Conservation (phyloP, 257 asterid genomes). For the Linaria vulgaris region DNA sequence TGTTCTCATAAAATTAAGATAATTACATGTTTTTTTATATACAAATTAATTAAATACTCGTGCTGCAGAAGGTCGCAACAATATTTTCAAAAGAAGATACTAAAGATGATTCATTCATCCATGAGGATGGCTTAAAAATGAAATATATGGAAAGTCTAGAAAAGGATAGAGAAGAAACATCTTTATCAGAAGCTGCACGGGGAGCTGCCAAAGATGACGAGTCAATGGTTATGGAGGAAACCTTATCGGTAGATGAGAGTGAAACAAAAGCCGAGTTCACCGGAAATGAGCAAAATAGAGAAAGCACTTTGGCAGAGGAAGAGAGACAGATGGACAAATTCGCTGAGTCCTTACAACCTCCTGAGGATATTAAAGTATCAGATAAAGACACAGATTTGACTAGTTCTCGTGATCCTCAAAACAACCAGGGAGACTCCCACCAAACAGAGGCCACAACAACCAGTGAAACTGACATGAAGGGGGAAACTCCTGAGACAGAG, state of each 20-base stretch:
- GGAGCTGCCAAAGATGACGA: slow-evolving; percentile 18
- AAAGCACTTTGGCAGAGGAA: slow-evolving; percentile 8
- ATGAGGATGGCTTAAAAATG: slow-evolving; percentile 20
- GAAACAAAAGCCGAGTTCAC: slow-evolving; percentile 11
- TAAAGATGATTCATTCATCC: slow-evolving; percentile 18
- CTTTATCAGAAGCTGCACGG: slow-evolving; percentile 16
- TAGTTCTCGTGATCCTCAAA: slow-evolving; percentile 24
- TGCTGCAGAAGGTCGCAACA: slow-evolving; percentile 26
- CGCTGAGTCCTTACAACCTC: slow-evolving; percentile 14
- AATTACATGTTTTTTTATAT: neutral
- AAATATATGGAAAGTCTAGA: slow-evolving; percentile 15
- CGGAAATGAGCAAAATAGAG: slow-evolving; percentile 22
- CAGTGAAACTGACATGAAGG: slow-evolving; percentile 23
- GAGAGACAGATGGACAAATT: slow-evolving; percentile 21
- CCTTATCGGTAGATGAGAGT: slow-evolving; percentile 18
- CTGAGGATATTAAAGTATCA: slow-evolving; percentile 21
- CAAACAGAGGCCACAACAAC: slow-evolving; percentile 26
- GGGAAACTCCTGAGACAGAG: slow-evolving; percentile 29
- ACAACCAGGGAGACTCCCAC: slow-evolving; percentile 18
- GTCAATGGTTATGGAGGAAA: slow-evolving; percentile 13
- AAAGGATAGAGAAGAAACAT: slow-evolving; percentile 18
- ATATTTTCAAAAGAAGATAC: slow-evolving; percentile 24
- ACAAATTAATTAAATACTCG: neutral
- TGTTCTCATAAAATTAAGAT: neutral
- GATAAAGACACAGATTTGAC: slow-evolving; percentile 28